phyloP scores from a whole-genome alignment of 345 rosid species.

The Microthlaspi erraticum region DNA sequence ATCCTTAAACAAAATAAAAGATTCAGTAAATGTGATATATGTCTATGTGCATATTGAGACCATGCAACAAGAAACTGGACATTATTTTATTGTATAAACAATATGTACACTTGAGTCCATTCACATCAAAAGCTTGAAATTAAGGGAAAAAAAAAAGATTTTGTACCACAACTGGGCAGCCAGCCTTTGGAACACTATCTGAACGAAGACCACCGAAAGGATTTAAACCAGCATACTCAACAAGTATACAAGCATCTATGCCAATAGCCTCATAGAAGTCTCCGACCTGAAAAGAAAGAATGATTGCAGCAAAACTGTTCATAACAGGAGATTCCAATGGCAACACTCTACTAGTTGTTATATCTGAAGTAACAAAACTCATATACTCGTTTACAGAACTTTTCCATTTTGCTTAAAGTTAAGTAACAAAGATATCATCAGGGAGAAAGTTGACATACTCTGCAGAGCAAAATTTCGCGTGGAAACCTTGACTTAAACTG shows the following conservation, averaged over 20 bases:
- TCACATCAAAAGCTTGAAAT: constrained; percentile 24
- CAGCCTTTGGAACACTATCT: constrained; percentile 92
- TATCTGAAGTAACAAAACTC: background rate
- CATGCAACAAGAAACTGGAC: background rate
- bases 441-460: constrained; percentile 55
- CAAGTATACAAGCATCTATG: constrained; percentile 95
- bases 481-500: constrained; percentile 95
- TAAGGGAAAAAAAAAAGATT: background rate
- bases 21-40: constrained; percentile 3
- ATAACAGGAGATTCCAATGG: background rate
- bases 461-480: constrained; percentile 92
- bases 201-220: constrained; percentile 94
- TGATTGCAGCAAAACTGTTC: background rate
- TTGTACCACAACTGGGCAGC: constrained; percentile 92
- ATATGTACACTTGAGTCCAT: background rate
- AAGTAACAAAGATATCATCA: background rate
- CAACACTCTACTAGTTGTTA: background rate
- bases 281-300: constrained; percentile 65
- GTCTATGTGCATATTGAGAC: background rate
- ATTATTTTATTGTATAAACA: background rate
- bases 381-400: background rate
- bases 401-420: background rate
- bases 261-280: constrained; percentile 97
- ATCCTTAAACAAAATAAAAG: background rate
- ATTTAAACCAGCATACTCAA: constrained; percentile 95